Evolutionary conservation across 1,284 basidiomycete species (phyloP).

Genomic region (Cutaneotrichosporon sp.): DNA sequence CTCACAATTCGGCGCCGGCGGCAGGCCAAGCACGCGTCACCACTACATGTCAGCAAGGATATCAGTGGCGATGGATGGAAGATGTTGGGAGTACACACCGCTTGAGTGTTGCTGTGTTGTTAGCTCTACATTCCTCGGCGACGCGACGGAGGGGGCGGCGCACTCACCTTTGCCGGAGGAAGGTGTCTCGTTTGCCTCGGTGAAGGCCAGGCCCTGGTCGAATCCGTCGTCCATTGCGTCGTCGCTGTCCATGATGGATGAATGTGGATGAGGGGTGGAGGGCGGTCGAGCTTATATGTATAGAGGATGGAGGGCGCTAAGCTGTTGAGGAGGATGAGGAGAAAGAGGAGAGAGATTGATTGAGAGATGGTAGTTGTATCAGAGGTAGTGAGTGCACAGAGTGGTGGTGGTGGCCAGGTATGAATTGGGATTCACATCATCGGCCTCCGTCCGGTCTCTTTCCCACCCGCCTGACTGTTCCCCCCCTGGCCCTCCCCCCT

Average conservation of each 20-base stretch:
- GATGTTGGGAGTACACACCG: constrained; percentile 17
- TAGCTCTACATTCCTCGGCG: neutral
- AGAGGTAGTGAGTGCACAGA: neutral
- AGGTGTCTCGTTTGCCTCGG: constrained; percentile 8
- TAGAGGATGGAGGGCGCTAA: neutral
- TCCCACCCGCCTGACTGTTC: neutral
- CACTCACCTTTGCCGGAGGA: constrained; percentile 25
- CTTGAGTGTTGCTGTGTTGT: constrained; percentile 20
- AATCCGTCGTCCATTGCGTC: constrained; percentile 14
- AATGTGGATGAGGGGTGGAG: neutral
- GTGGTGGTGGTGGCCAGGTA: neutral
- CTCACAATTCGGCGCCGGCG: constrained; percentile 35
- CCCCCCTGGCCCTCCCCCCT: too few relatives aligned
- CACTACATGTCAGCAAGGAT: constrained; percentile 24
- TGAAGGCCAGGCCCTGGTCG: neutral
- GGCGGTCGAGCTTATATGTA: neutral
- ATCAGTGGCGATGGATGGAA: neutral
- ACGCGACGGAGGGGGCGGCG: neutral
- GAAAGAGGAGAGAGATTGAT: neutral
- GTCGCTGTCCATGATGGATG: constrained; percentile 16
- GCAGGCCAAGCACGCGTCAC: constrained; percentile 37
- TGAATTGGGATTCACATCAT: neutral
- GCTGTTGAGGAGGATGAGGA: neutral
- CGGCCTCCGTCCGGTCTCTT: neutral
- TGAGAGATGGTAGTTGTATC: neutral